Evolutionary conservation across 345 rosid genomes (phyloP).

Genomic region (Rhodomyrtus tomentosa): DNA sequence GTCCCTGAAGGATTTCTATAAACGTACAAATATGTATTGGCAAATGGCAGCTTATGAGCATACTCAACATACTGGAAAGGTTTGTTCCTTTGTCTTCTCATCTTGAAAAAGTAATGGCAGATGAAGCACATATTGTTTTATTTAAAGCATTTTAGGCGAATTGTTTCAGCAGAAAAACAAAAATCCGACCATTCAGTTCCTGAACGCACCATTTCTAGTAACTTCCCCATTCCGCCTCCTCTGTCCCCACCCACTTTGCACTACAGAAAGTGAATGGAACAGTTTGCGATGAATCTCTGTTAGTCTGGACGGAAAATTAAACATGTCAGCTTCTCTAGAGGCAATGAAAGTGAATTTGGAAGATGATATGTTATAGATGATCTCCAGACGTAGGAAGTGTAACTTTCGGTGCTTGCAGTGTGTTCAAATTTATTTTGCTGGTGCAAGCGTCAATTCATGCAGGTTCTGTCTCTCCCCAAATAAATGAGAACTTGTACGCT

Average conservation of each 20-base stretch:
- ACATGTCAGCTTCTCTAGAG: not conserved
- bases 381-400: not conserved
- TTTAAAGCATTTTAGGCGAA: not conserved
- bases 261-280: not conserved
- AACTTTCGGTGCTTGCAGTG: not conserved
- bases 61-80: constrained; percentile 98
- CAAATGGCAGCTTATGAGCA: constrained; percentile 99
- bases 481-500: not conserved
- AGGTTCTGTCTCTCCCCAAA: not conserved
- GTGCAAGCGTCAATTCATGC: not conserved
- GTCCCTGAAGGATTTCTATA: constrained; percentile 82
- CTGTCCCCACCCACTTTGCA: not conserved
- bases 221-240: not conserved
- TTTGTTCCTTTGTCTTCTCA: constrained; percentile 9
- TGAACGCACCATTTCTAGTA: not conserved
- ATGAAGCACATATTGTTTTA: not conserved
- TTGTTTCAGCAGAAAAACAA: not conserved
- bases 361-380: not conserved
- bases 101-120: not conserved
- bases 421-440: not conserved
- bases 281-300: not conserved
- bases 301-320: not conserved
- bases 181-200: not conserved
- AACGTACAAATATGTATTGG: constrained; percentile 89
- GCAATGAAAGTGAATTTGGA: not conserved